Conservation (phyloP, 148 eudicot genomes). For the Rhododendron vialii region DNA sequence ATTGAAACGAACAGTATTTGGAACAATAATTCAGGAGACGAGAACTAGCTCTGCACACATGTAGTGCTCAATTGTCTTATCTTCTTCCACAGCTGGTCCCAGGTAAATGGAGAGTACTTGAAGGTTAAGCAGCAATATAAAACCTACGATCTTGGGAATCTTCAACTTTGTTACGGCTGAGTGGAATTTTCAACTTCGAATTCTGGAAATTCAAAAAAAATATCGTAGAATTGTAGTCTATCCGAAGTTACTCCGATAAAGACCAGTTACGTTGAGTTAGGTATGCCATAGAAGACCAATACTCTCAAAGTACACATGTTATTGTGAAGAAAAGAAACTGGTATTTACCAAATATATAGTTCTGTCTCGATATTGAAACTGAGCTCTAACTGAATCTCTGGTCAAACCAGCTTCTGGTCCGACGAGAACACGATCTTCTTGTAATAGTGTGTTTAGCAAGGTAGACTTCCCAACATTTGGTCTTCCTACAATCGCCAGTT, state of each 20-base stretch:
- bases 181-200: background rate
- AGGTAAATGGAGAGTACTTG: background rate
- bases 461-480: constrained; percentile 98
- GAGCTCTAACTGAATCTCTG: constrained; percentile 91
- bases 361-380: constrained; percentile 79
- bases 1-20: background rate
- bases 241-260: background rate
- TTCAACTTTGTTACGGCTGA: background rate
- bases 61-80: background rate
- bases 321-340: constrained; percentile 13
- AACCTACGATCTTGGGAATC: background rate
- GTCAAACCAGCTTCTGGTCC: constrained; percentile 99
- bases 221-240: background rate
- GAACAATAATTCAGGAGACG: background rate
- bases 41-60: background rate
- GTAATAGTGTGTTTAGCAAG: constrained; percentile 76
- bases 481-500: constrained; percentile 89
- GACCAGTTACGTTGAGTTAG: no score
- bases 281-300: background rate
- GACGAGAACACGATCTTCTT: constrained; percentile 92
- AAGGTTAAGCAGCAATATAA: background rate
- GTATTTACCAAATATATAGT: constrained; percentile 73
- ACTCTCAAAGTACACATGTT: background rate
- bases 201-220: background rate
- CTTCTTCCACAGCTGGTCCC: background rate